These are phyloP conservation scores for Schizophyllum commune DNA, from an alignment of 1,284 basidiomycete species.

Conservation along the genomic window DNA sequence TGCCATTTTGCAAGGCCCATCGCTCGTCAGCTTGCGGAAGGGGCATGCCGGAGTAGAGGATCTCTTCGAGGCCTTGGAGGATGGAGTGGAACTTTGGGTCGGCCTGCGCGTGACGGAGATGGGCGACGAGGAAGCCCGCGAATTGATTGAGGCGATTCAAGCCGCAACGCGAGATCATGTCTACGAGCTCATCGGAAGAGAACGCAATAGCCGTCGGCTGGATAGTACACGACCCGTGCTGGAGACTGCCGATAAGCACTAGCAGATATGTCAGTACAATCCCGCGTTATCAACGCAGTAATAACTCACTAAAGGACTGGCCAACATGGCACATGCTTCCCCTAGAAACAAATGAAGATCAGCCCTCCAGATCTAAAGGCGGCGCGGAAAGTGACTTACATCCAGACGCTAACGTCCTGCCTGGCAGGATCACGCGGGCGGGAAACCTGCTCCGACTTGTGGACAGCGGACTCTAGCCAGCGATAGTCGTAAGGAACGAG, in stretches of 20 bases:
- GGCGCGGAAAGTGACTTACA: conserved; percentile 26
- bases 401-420: conserved; percentile 44
- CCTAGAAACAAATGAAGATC: conserved; percentile 23
- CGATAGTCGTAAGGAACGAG: conserved; percentile 52
- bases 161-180: conserved; percentile 44
- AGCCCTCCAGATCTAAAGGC: conserved; percentile 9
- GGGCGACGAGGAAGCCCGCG: conserved; percentile 42
- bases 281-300: conserved; percentile 5
- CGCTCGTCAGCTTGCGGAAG: conserved; percentile 54
- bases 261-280: background rate
- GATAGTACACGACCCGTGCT: conserved; percentile 48
- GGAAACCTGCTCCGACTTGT: conserved; percentile 33
- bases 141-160: conserved; percentile 51
- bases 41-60: conserved; percentile 50
- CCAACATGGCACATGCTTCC: conserved; percentile 46
- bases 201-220: conserved; percentile 44
- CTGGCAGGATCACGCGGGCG: conserved; percentile 27
- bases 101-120: conserved; percentile 39
- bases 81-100: conserved; percentile 42
- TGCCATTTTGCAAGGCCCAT: conserved; percentile 44
- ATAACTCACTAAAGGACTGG: conserved; percentile 38
- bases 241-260: conserved; percentile 43
- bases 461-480: conserved; percentile 43
- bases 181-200: conserved; percentile 43
- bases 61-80: conserved; percentile 41